Evolutionary conservation across 1,284 basidiomycete genomes (phyloP).

Genomic region (Pulveroboletus sp.): DNA sequence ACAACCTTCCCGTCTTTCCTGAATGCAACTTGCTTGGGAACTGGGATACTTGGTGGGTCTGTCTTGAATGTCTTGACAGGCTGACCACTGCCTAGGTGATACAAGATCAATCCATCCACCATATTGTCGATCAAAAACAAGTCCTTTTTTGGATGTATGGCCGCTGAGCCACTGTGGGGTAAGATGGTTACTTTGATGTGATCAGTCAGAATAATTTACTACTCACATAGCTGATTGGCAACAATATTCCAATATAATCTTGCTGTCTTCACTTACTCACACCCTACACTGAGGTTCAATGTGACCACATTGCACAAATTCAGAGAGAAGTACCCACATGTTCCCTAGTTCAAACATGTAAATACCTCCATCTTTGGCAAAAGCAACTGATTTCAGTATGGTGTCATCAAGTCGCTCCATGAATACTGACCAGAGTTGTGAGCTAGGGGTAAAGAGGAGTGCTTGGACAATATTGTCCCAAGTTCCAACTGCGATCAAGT

Average conservation of each 20-base stretch:
- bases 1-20: not conserved
- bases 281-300: not conserved
- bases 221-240: constrained; percentile 2
- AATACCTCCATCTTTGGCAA: not conserved
- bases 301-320: not conserved
- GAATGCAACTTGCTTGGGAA: not conserved
- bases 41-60: not conserved
- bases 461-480: not conserved
- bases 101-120: not conserved
- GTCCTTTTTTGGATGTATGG: not conserved
- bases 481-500: not conserved
- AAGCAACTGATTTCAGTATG: not conserved
- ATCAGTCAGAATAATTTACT: not conserved
- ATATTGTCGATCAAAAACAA: not conserved
- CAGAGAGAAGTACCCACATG: not conserved
- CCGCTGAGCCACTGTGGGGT: not conserved
- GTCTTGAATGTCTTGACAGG: not conserved
- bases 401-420: not conserved
- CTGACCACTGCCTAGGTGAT: not conserved
- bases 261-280: not conserved
- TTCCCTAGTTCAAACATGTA: not conserved
- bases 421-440: not conserved
- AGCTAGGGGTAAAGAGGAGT: not conserved
- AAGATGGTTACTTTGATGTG: not conserved
- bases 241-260: not conserved